Base-by-base conservation (phyloP, 2,329 filamentous ascomycete species). In the Botrytis medusae region DNA sequence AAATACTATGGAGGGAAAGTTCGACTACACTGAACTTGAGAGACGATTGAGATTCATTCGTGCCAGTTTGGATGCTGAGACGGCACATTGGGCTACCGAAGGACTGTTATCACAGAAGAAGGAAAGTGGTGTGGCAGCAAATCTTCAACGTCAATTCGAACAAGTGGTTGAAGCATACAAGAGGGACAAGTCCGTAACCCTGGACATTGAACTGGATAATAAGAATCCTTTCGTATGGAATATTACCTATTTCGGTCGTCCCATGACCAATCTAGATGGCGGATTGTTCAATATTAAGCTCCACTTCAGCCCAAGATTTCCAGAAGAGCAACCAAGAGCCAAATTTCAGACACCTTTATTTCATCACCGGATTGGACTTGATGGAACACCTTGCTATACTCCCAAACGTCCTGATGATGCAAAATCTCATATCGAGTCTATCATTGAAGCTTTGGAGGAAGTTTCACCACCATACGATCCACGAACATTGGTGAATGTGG, bases 211-310 rank as follows among this genome's bases (percentile, higher is more conserved):
- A 72, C 85, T 98, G 10, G 90, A 92, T 44, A 87, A 96, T 76
- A 88, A 87, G 57, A 98, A 98, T 78, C 95, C 95, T 0, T 98
- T 98, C 79, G 86, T 95, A 32, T 98, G 96, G 96, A 83, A 87
- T 32, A 82, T 98, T 74, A 96, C 93, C 1, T 95, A 97, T 81
- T 97, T 98, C 80, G 96, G 96, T 40, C 89, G 91, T 72, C 93
- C 94, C 0, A 97, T 96, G 92, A 97, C 94, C 9, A 94, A 97
- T 77, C 88, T 98, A 2, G 95, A 98, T 78, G 95, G 95, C 25
- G 94, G 95, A 2, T 88, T 98, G 74, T 95, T 98, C 84, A 89
- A 89, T 74, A 91, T 98, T 81, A 91, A 87, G 78, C 86, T 98
- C 72, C 86, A 86, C 79, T 91, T 98, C 79, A 97, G 94, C 78